Conservation (phyloP, 495 filamentous ascomycete genomes). For the Talaromyces wortmannii region DNA sequence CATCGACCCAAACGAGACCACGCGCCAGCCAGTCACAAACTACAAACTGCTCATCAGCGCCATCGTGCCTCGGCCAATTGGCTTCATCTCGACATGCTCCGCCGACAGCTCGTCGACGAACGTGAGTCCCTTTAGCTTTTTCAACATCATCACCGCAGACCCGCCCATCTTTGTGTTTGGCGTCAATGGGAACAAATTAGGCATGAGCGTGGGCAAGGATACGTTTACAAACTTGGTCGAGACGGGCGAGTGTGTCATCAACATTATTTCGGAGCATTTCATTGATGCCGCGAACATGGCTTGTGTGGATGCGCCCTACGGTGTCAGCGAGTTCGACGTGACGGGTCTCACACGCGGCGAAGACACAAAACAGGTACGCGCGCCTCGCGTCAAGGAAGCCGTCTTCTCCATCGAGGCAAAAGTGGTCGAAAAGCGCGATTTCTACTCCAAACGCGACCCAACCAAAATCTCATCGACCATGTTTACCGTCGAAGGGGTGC, state of each 20-base stretch:
- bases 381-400: slow-evolving; percentile 65
- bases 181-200: slow-evolving; percentile 36
- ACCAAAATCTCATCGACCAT: slow-evolving; percentile 65
- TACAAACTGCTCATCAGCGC: slow-evolving; percentile 85
- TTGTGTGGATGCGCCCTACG: slow-evolving; percentile 68
- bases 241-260: slow-evolving; percentile 65
- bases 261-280: slow-evolving; percentile 73
- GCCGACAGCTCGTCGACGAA: slow-evolving; percentile 52
- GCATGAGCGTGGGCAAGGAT: slow-evolving; percentile 57
- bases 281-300: slow-evolving; percentile 78
- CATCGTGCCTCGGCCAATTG: slow-evolving; percentile 72
- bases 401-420: slow-evolving; percentile 74
- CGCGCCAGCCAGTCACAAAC: slow-evolving; percentile 58
- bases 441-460: slow-evolving; percentile 51
- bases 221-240: slow-evolving; percentile 62
- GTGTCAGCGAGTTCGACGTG: slow-evolving; percentile 70
- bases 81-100: slow-evolving; percentile 47
- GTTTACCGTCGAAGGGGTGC: slow-evolving; percentile 69
- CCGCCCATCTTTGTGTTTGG: slow-evolving; percentile 80
- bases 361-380: slow-evolving; percentile 46
- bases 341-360: slow-evolving; percentile 65
- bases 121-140: slow-evolving; percentile 78
- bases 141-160: slow-evolving; percentile 73
- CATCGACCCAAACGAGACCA: slow-evolving; percentile 71
- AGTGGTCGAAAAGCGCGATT: slow-evolving; percentile 63